Evolutionary conservation across 306 rosid species (phyloP), one percentile per base, ranked within the genome.

Genomic region (Fagus sylvatica): DNA sequence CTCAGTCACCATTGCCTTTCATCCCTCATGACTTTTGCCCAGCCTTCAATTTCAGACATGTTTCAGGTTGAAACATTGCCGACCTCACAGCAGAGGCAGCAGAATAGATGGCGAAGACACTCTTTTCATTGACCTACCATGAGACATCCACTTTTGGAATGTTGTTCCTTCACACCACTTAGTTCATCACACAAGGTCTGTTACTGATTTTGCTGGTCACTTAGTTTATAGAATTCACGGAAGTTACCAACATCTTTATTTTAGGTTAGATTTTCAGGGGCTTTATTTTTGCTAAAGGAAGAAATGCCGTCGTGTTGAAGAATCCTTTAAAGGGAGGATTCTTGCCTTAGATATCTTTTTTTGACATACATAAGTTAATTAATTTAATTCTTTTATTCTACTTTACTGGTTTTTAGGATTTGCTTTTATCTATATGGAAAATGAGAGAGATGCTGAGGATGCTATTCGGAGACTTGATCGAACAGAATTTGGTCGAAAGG

Each of bases 341-440:
- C 77, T 71, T 57, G 48, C 53, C 85, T 42, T 57, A 71, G 32
- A 57, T 72, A 73, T 75, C 9, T 61, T 77, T 66, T 37, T 55
- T 66, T 43, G 17, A 54, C 42, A 37, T 64, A 41, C 40, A 19
- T 53, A 73, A 57, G 36, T 70, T 46, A 64, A 54, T 71, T 75
- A 71, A 54, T 43, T 49, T 65, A 15, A 53, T 75, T 55, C 42
- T 40, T 71, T 88, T 76, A 15, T 46, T 46, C 15, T 46, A 10
- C 37, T 67, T 74, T 30, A 7, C 72, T 78, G 84, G 65, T 59
- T 19, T 84, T 49, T 76, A 96, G 99, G 99, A 39, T 96, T 96
- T 80, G 97, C 99, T 86, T 96, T 96, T 78, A 86, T 96, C 74
- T 96, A 93, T 70, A 96, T 96, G 99, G 99, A 96, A 49, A 98